Percentiles rank a stretch among this genome's conserved stretches.
These are phyloP conservation scores for Eucalyptus microcorys DNA, from an alignment of 345 rosid species.

Conservation along the genomic window DNA sequence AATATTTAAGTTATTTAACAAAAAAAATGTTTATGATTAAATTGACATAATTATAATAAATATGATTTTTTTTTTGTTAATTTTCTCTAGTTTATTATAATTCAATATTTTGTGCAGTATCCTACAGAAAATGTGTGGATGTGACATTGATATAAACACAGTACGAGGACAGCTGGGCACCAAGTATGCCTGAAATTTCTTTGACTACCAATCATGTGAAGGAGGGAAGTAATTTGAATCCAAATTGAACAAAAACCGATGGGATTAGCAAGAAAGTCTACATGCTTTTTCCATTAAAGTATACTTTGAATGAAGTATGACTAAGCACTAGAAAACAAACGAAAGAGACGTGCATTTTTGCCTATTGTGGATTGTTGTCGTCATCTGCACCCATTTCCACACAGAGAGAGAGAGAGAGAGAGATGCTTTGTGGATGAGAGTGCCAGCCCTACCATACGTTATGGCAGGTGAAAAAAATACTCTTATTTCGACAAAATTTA, in stretches of 20 bases:
- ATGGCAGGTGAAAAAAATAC: background rate
- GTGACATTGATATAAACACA: background rate
- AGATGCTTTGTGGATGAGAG: background rate
- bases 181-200: background rate
- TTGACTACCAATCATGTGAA: background rate
- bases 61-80: too few species aligned
- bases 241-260: background rate
- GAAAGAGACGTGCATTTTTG: background rate
- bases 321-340: background rate
- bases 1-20: fast-evolving
- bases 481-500: background rate
- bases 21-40: too few species aligned
- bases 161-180: background rate
- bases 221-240: background rate
- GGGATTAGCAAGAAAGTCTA: background rate
- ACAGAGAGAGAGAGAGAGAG: background rate
- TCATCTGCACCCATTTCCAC: background rate
- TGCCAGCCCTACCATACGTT: background rate
- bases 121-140: background rate
- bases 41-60: fast-evolving
- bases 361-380: background rate
- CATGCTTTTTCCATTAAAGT: background rate
- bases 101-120: background rate
- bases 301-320: background rate
- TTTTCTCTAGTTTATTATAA: background rate